Evolutionary conservation across 441 rosid species (phyloP).

Genomic region (Sinapis alba): DNA sequence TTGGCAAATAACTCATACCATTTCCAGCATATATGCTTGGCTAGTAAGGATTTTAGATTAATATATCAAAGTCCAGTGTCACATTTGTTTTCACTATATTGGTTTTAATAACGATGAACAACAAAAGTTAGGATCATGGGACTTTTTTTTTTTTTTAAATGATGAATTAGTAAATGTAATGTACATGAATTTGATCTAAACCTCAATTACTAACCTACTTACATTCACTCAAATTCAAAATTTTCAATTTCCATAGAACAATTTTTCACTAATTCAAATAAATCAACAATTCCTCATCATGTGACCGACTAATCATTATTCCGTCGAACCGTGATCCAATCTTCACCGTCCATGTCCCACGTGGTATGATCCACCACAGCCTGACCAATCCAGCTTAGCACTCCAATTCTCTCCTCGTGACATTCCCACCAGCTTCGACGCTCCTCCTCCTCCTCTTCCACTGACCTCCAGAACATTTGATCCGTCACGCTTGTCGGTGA

Average conservation of each 20-base stretch:
- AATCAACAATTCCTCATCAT: conserved; percentile 2
- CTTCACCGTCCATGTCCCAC: conserved; percentile 50
- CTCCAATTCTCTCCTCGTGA: conserved; percentile 55
- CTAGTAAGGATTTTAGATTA: neutral
- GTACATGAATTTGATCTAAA: conserved; percentile 9
- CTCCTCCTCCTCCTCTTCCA: conserved; percentile 43
- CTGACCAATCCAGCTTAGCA: conserved; percentile 40
- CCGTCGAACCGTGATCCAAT: conserved; percentile 53
- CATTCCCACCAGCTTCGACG: conserved; percentile 27
- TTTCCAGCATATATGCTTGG: neutral
- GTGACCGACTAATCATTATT: conserved; percentile 36
- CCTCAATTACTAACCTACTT: neutral
- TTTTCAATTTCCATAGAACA: neutral
- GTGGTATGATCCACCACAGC: conserved; percentile 40
- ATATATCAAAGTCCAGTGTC: neutral
- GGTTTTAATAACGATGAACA: neutral
- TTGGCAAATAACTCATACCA: neutral
- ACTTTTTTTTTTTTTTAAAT: neutral
- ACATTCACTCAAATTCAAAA: conserved; percentile 23
- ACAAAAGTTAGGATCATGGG: neutral
- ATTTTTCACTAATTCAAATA: neutral
- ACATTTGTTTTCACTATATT: neutral
- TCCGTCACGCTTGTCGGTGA: conserved; percentile 84
- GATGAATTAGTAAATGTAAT: conserved; percentile 23
- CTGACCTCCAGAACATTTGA: conserved; percentile 60